phyloP scores from a whole-genome alignment of 495 filamentous ascomycete species.

The Aspergillus heteromorphus region DNA sequence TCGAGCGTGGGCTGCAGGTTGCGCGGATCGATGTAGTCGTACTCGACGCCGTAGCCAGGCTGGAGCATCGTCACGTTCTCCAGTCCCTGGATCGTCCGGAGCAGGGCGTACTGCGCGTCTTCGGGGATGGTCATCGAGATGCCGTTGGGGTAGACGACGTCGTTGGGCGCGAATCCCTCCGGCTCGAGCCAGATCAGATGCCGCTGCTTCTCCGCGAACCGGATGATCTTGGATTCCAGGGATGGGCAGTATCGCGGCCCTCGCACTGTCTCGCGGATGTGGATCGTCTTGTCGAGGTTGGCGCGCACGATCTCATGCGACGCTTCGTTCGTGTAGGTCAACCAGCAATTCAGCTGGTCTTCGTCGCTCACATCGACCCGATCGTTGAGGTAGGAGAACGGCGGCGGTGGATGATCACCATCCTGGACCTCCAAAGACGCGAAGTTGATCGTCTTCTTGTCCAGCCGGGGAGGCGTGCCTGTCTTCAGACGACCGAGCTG shows the following conservation, averaged over 20 bases:
- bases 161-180: slow-evolving; percentile 80
- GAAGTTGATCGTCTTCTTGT: slow-evolving; percentile 79
- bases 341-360: slow-evolving; percentile 72
- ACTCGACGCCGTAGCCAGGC: slow-evolving; percentile 95
- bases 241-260: slow-evolving; percentile 95
- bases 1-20: slow-evolving; percentile 81
- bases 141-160: slow-evolving; percentile 93
- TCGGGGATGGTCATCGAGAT: slow-evolving; percentile 94
- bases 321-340: slow-evolving; percentile 75
- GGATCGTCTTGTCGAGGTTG: slow-evolving; percentile 88
- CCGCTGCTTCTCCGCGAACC: slow-evolving; percentile 68
- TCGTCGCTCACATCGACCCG: slow-evolving; percentile 64
- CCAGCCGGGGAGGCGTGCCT: slow-evolving; percentile 86
- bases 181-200: slow-evolving; percentile 97
- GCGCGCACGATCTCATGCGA: slow-evolving; percentile 80
- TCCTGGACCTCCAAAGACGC: slow-evolving; percentile 60
- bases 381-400: slow-evolving; percentile 87
- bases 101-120: slow-evolving; percentile 74
- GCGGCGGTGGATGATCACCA: slow-evolving; percentile 80
- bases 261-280: slow-evolving; percentile 92
- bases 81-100: slow-evolving; percentile 78
- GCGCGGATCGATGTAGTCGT: slow-evolving; percentile 96
- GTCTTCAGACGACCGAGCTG: slow-evolving; percentile 89
- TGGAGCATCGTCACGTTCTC: slow-evolving; percentile 93
- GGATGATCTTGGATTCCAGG: slow-evolving; percentile 88